Conservation (phyloP, 148 eudicot genomes). For the Agrostemma githago region DNA sequence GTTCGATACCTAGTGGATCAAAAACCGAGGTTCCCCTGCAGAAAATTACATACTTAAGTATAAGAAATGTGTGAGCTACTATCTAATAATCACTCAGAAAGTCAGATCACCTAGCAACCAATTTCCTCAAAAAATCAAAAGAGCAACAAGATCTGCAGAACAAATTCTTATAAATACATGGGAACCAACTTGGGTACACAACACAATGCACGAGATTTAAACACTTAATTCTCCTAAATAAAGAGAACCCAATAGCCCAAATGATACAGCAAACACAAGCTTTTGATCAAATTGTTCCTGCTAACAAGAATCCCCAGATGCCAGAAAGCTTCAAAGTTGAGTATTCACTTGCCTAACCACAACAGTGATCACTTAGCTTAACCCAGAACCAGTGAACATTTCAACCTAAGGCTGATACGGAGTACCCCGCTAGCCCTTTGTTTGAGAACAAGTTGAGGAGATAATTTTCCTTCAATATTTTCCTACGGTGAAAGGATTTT, state of each 20-base stretch:
- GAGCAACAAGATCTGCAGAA: background rate
- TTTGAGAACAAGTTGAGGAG: too few relatives aligned
- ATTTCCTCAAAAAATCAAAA: background rate
- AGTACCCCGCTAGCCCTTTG: too few relatives aligned
- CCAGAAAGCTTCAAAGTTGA: background rate
- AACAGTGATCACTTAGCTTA: background rate
- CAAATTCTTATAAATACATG: background rate
- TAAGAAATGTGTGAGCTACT: background rate
- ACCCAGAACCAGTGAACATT: background rate
- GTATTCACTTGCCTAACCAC: background rate
- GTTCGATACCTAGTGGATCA: slow-evolving; percentile 78
- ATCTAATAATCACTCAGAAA: background rate
- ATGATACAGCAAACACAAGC: slow-evolving; percentile 1
- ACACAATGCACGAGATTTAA: background rate
- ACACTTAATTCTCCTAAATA: background rate
- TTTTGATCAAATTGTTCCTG: background rate
- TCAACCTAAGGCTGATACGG: too few relatives aligned
- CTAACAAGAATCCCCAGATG: background rate
- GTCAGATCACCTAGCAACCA: background rate
- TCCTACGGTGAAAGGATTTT: too few relatives aligned
- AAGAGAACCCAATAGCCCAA: background rate
- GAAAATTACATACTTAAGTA: slow-evolving; percentile 10
- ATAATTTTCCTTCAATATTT: too few relatives aligned
- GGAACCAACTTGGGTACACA: slow-evolving; percentile 4
- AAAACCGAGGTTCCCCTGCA: slow-evolving; percentile 55